Evolutionary conservation across 2,329 filamentous ascomycete species (phyloP), one percentile per base, ranked within the genome.

Genomic region (Drechslerella dactyloides): DNA sequence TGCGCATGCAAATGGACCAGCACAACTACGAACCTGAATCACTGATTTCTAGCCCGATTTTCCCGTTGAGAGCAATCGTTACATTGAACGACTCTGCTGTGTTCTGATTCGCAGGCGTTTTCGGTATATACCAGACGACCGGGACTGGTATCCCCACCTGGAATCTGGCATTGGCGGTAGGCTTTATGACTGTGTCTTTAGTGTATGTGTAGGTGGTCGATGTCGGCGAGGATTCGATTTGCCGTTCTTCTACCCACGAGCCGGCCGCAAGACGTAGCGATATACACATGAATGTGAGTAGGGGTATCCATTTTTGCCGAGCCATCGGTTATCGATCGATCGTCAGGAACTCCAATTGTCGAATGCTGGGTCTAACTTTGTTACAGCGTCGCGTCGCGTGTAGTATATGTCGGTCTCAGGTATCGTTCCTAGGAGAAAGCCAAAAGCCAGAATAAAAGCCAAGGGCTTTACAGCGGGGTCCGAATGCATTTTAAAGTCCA

Each of bases 61-160:
- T 33, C 30, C 68, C 68, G 11, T 42, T 42, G 8, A 72, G 60
- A 7, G 68, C 68, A n/a, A 72, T 65, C 2, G 68, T 72, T 13
- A 65, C 35, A 30, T 72, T 72, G 42, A 65, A 72, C 1, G 53
- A 50, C 19, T 72, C 55, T 7, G 68, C 68, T 1, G 5, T 17
- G n/a, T 65, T 60, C 33, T 48, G 6, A 46, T 65, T 72, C 15
- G 21, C 17, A 2, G 10, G 19, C 1, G 68, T 72, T 21, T 65
- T 8, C 15, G 60, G 60, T 17, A 72, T 72, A 53, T 72, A 72
- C 68, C 68, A 72, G 23, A 64, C 51, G n/a, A 72, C 55, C 17
- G 48, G 19, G 27, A 72, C 46, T 2, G 68, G 54, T 17, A 65
- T 27, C 3, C 60, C 68, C 13, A 72, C 68, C 46, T 64, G 60